phyloP scores from a whole-genome alignment of 768 basidiomycete genomes.

The Asterophora lycoperdoides region DNA sequence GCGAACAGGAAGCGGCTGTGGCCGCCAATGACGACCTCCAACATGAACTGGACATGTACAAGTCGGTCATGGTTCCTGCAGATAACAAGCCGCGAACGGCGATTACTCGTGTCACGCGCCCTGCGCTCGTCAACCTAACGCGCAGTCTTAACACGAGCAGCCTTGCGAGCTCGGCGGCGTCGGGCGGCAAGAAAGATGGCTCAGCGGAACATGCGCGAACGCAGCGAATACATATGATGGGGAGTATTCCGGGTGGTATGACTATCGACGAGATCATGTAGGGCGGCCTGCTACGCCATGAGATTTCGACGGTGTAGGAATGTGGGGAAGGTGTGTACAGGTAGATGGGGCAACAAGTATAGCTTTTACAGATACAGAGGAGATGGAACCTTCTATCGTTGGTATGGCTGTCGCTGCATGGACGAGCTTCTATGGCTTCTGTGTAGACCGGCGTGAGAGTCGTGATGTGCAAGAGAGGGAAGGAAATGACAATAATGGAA shows the following conservation, averaged over 20 bases:
- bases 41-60: slow-evolving; percentile 58
- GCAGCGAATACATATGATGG: slow-evolving; percentile 20
- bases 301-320: neutral
- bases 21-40: slow-evolving; percentile 43
- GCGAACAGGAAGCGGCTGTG: slow-evolving; percentile 45
- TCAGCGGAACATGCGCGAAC: slow-evolving; percentile 4
- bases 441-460: slow-evolving; percentile 1
- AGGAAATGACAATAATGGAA: neutral
- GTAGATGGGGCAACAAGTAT: slow-evolving; percentile 11
- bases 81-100: slow-evolving; percentile 51
- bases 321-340: neutral
- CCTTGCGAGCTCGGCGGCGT: neutral
- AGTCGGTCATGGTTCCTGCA: slow-evolving; percentile 46
- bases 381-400: slow-evolving; percentile 15
- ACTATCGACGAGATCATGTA: slow-evolving; percentile 41
- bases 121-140: slow-evolving; percentile 42
- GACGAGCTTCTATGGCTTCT: slow-evolving; percentile 14
- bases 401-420: slow-evolving; percentile 8
- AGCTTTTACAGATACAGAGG: slow-evolving; percentile 13
- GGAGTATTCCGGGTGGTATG: slow-evolving; percentile 43
- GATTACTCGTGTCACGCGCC: slow-evolving; percentile 47
- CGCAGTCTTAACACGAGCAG: slow-evolving; percentile 30
- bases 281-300: neutral
- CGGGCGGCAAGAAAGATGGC: neutral
- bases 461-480: neutral